phyloP scores from a whole-genome alignment of 2,329 filamentous ascomycete species.

The Curvularia verruculosa region DNA sequence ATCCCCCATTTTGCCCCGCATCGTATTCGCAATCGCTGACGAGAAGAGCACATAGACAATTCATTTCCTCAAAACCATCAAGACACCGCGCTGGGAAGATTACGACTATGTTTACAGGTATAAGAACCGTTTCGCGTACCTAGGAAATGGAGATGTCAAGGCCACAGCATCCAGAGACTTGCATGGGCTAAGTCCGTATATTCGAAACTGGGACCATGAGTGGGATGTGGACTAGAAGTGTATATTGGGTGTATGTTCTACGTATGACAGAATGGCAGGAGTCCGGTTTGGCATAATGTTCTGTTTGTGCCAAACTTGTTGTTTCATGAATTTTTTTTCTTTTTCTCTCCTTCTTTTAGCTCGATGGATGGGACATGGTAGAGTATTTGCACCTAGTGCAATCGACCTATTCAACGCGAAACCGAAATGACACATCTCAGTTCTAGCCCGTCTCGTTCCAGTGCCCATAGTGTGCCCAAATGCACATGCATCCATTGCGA shows the following conservation, averaged over 20 bases:
- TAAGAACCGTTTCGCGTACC: conserved; percentile 41
- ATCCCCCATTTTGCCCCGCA: conserved; percentile 8
- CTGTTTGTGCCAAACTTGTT: background rate
- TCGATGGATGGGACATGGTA: background rate
- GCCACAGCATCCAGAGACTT: conserved; percentile 50
- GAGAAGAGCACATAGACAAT: conserved; percentile 38
- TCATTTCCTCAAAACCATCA: conserved; percentile 49
- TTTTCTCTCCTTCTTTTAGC: background rate
- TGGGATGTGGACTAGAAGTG: conserved; percentile 53
- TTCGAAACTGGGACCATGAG: conserved; percentile 53
- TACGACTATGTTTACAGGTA: conserved; percentile 53
- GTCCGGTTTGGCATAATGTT: background rate
- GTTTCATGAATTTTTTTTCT: background rate
- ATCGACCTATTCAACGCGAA: background rate
- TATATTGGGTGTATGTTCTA: background rate
- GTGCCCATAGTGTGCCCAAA: background rate
- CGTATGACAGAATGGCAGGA: background rate
- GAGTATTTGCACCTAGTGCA: background rate
- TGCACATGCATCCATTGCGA: background rate
- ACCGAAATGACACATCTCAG: background rate
- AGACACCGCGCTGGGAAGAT: conserved; percentile 53
- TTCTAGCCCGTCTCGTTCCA: background rate
- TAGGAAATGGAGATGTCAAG: conserved; percentile 53
- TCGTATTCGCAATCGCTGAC: conserved; percentile 28
- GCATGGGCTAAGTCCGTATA: conserved; percentile 53